These are phyloP conservation scores for Megacollybia marginata DNA, from an alignment of 768 basidiomycete genomes.

Conservation along the genomic window DNA sequence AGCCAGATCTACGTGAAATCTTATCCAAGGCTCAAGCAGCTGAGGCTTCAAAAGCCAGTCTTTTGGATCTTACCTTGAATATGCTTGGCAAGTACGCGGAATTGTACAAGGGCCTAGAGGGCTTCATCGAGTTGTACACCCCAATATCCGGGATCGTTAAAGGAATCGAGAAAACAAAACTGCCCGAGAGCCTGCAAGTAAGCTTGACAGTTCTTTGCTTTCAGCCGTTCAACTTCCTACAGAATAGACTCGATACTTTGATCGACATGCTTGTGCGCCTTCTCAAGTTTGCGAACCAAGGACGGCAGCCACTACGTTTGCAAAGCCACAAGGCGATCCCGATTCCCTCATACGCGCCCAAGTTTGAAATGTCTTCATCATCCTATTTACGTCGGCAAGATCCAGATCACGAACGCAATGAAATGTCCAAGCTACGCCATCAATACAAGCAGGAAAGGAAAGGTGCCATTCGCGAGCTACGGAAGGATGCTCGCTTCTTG, in stretches of 20 bases:
- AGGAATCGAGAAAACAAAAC: constrained; percentile 34
- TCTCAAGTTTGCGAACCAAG: constrained; percentile 64
- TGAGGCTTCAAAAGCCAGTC: constrained; percentile 68
- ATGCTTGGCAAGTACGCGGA: constrained; percentile 66
- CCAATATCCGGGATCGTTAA: constrained; percentile 59
- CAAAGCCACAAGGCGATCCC: constrained; percentile 97
- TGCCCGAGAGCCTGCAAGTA: constrained; percentile 55
- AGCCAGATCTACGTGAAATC: constrained; percentile 41
- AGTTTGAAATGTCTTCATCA: constrained; percentile 76
- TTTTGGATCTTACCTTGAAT: constrained; percentile 54
- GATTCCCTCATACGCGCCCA: constrained; percentile 88
- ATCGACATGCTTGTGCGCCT: constrained; percentile 49
- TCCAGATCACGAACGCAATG: constrained; percentile 88
- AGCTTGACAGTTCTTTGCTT: constrained; percentile 1
- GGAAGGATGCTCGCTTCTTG: constrained; percentile 93
- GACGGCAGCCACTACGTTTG: constrained; percentile 71
- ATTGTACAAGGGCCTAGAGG: constrained; percentile 69
- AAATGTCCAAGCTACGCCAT: constrained; percentile 74
- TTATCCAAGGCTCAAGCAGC: constrained; percentile 24
- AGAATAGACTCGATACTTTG: constrained; percentile 42
- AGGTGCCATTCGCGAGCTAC: constrained; percentile 91
- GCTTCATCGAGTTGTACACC: constrained; percentile 79
- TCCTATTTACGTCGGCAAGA: constrained; percentile 76
- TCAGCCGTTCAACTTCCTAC: constrained; percentile 5
- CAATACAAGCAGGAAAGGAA: constrained; percentile 95